These are phyloP conservation scores for Ustilago cynodontis DNA, from an alignment of 1,284 basidiomycete genomes.

Conservation along the genomic window DNA sequence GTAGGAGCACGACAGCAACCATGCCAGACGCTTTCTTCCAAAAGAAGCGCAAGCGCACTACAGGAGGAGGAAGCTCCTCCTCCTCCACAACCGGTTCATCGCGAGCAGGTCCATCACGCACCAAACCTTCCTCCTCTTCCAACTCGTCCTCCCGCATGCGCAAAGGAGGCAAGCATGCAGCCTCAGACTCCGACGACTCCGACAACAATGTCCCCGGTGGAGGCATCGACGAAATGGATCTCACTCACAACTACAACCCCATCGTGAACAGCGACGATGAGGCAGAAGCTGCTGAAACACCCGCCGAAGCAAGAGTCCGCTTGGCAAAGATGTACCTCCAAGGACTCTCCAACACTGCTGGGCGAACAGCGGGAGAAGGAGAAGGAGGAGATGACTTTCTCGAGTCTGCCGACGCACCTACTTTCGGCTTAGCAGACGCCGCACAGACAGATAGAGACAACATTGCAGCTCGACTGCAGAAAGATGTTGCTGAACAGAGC, in stretches of 20 bases:
- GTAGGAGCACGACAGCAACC: not conserved
- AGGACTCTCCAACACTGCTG: conserved; percentile 73
- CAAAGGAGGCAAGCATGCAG: conserved; percentile 24
- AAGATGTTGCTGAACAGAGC: conserved; percentile 60
- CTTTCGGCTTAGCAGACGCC: conserved; percentile 78
- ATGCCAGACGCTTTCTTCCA: conserved; percentile 70
- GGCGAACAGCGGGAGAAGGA: not conserved
- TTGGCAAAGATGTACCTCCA: conserved; percentile 91
- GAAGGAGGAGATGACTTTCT: conserved; percentile 45
- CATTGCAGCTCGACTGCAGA: conserved; percentile 85
- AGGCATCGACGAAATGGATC: conserved; percentile 62
- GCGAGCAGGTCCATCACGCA: conserved; percentile 32
- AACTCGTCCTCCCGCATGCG: conserved; percentile 19
- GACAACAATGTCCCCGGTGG: conserved; percentile 30
- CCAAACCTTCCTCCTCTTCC: conserved; percentile 12
- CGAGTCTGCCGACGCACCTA: conserved; percentile 71
- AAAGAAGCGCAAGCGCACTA: conserved; percentile 67
- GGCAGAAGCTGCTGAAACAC: conserved; percentile 76
- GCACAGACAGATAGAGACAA: conserved; percentile 92
- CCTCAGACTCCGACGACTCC: conserved; percentile 35
- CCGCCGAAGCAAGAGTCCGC: conserved; percentile 90
- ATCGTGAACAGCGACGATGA: conserved; percentile 53
- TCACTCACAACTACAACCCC: conserved; percentile 54
- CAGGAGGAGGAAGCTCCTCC: conserved; percentile 14
- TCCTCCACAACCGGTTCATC: conserved; percentile 5